These are phyloP conservation scores for Choiromyces venosus DNA, from an alignment of 495 filamentous ascomycete species.

Conservation along the genomic window DNA sequence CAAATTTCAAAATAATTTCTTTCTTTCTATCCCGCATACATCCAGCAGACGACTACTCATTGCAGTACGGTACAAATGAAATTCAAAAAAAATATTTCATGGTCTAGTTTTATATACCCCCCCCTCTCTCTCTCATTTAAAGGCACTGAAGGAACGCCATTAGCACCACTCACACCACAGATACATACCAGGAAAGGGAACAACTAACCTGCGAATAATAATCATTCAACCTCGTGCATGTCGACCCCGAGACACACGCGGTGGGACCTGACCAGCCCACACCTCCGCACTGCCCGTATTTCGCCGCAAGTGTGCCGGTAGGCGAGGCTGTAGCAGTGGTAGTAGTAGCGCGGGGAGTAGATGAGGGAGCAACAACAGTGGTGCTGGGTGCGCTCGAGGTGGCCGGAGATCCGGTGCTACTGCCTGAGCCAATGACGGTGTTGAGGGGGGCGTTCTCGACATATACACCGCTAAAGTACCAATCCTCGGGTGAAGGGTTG, in stretches of 20 bases:
- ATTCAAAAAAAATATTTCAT: no score
- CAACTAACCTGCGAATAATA: conserved; percentile 33
- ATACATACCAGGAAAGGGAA: not conserved
- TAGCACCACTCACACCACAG: no score
- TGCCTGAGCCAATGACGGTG: conserved; percentile 47
- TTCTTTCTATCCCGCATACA: no score
- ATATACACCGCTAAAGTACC: conserved; percentile 67
- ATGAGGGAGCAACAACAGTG: not conserved
- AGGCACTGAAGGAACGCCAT: no score
- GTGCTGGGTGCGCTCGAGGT: not conserved
- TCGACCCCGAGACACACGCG: conserved; percentile 27
- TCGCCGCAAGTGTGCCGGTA: conserved; percentile 20
- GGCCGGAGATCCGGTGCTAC: not conserved
- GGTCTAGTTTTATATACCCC: no score
- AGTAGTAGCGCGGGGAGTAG: not conserved
- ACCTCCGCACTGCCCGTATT: conserved; percentile 31
- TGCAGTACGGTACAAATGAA: no score
- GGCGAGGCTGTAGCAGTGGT: conserved; percentile 2
- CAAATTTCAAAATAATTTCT: no score
- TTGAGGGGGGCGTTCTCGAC: conserved; percentile 61
- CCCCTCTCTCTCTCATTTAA: no score
- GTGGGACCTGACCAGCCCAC: conserved; percentile 26
- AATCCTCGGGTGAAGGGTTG: conserved; percentile 53
- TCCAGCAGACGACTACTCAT: no score
- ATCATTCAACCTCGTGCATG: conserved; percentile 34